Percentiles rank a stretch among this genome's conserved stretches.
phyloP scores from a whole-genome alignment of 208 protist species.

The Acanthamoeba castellanii region DNA sequence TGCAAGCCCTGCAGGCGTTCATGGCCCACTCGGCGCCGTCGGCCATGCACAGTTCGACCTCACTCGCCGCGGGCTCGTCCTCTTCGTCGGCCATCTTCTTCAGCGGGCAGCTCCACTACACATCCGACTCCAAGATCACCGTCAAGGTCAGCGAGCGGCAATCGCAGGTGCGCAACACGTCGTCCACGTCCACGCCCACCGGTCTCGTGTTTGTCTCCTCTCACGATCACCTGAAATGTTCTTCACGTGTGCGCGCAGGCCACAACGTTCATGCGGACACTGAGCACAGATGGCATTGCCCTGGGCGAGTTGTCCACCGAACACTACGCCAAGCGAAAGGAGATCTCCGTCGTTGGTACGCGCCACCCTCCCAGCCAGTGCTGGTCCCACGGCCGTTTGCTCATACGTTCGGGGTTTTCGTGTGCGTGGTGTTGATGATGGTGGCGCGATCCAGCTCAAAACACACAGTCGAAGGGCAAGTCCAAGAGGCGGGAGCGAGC shows the following conservation, averaged over 20 bases:
- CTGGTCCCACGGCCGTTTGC: neutral
- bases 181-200: neutral
- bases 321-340: slow-evolving; percentile 23
- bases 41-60: neutral
- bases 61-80: neutral
- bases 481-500: neutral
- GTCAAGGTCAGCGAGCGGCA: slow-evolving; percentile 3
- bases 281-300: slow-evolving; percentile 57
- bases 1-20: slow-evolving; percentile 51
- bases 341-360: slow-evolving; percentile 6
- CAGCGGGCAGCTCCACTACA: slow-evolving; percentile 59
- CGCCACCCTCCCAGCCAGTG: neutral
- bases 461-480: slow-evolving; percentile 2
- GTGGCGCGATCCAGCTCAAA: neutral
- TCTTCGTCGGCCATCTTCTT: slow-evolving; percentile 6
- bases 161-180: neutral
- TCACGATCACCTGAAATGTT: neutral
- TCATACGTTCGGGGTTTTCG: neutral
- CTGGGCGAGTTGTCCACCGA: slow-evolving; percentile 61
- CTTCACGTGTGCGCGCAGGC: neutral
- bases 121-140: slow-evolving; percentile 30
- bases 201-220: neutral
- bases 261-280: slow-evolving; percentile 11
- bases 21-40: slow-evolving; percentile 25
- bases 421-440: neutral